These are phyloP conservation scores for Opeltia flavorubescens DNA, from an alignment of 495 filamentous ascomycete species.

Conservation along the genomic window DNA sequence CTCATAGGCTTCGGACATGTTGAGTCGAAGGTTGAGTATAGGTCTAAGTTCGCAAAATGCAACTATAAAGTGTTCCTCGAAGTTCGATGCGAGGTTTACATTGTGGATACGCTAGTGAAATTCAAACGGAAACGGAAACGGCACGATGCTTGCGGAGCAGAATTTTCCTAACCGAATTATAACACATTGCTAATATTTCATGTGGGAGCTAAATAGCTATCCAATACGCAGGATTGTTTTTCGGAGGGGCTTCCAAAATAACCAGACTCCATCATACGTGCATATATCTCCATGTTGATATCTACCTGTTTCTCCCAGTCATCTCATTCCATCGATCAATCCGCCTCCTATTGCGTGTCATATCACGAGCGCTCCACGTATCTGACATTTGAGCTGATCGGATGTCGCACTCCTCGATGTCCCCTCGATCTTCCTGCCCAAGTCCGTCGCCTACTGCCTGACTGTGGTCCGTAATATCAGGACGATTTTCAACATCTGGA, in stretches of 20 bases:
- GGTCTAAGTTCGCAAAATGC: neutral
- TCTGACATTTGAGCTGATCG: conserved; percentile 7
- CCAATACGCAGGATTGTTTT: too few relatives aligned
- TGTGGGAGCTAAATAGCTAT: too few relatives aligned
- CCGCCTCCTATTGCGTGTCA: neutral
- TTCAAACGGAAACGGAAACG: too few relatives aligned
- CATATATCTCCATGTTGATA: too few relatives aligned
- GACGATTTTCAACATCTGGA: neutral
- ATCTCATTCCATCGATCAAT: conserved; percentile 8
- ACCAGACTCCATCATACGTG: too few relatives aligned
- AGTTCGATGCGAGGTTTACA: neutral
- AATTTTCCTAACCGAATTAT: too few relatives aligned
- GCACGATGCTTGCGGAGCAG: too few relatives aligned
- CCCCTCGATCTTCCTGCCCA: neutral
- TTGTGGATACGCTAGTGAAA: too few relatives aligned
- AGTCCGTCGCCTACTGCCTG: neutral
- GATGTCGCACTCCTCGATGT: conserved; percentile 8
- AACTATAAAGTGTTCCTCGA: neutral
- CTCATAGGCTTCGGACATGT: conserved; percentile 92
- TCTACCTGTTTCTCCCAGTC: neutral
- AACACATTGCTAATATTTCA: too few relatives aligned
- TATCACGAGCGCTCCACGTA: conserved; percentile 6
- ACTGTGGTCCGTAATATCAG: neutral
- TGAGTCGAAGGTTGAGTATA: conserved; percentile 6
- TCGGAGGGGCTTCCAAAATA: too few relatives aligned